Base-by-base conservation (phyloP, 345 rosid species). In the Odontarrhena argentea region DNA sequence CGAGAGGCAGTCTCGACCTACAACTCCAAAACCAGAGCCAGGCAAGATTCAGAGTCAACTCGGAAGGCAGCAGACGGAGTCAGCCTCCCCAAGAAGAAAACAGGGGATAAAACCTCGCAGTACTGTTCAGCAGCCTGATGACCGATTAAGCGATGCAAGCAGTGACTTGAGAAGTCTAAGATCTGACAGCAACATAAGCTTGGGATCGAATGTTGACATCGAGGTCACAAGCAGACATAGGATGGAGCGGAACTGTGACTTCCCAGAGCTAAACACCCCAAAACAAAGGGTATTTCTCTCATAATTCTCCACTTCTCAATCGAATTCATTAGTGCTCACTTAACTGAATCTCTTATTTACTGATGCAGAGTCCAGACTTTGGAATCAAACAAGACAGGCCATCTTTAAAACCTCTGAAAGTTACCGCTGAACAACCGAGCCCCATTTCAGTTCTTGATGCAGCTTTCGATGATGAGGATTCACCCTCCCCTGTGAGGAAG, bases 361-460 rank as follows among this genome's bases (percentile, higher is more conserved):
- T 18, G 48, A 25, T 68, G 68, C 86, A 90, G 97, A 77, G 76
- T 65, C 80, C 75, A 38, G 74, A 63, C 41, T 73, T 76, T 53
- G 71, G 80, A 70, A 76, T 60, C 40, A 71, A 24, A 41, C 81
- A 78, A 61, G 84, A 73, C 42, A 59, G 72, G 35, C 44, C 50
- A 11, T 43, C 43, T 56, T 58, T 67, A 9, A 67, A 74, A 72
- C 79, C 69, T 59, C 63, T 70, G 52, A 70, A 58, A 70, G 65
- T 69, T 60, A 65, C 86, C 15, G 50, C 78, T 44, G 93, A 93
- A 73, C 96, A 93, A 73, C 97, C 98, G 8, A 93, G 98, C 74
- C 98, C 96, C 8, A 81, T 90, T 60, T 88, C 98, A 38, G 91
- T 93, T 68, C 96, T 93, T 37, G 97, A 90, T 74, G 82, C 94